Conservation (phyloP, 495 filamentous ascomycete genomes). For the Friedmanniomyces simplex region DNA sequence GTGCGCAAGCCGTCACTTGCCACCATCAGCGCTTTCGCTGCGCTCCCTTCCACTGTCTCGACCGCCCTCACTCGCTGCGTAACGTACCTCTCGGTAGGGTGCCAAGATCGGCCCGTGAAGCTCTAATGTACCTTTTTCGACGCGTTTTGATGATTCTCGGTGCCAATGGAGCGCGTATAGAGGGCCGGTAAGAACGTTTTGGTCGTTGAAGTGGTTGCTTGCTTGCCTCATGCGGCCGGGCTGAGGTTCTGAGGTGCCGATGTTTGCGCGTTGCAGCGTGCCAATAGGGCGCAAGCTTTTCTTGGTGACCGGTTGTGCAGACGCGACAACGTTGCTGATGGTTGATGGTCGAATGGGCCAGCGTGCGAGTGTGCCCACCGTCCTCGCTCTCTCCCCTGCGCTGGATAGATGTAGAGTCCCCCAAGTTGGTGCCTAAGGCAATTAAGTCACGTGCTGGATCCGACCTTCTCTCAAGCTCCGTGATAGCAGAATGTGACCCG, state of each 20-base stretch:
- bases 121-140: background rate
- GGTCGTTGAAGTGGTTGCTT: background rate
- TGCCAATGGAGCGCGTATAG: background rate
- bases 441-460: no score
- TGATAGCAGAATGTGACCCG: no score
- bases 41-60: background rate
- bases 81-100: background rate
- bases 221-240: background rate
- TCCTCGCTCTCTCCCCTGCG: background rate
- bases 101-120: background rate
- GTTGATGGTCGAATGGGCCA: background rate
- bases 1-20: background rate
- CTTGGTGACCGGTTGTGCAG: background rate
- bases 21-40: background rate
- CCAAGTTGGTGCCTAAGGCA: no score
- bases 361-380: background rate
- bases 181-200: background rate
- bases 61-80: background rate
- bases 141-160: background rate
- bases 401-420: no score
- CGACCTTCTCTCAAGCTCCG: no score
- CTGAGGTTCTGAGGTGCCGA: background rate
- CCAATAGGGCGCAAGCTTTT: background rate
- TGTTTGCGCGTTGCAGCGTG: background rate
- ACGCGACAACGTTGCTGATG: background rate